Conservation (phyloP, 225 moss, liverwort and hornwort genomes). For the Marchantia paleacea region DNA sequence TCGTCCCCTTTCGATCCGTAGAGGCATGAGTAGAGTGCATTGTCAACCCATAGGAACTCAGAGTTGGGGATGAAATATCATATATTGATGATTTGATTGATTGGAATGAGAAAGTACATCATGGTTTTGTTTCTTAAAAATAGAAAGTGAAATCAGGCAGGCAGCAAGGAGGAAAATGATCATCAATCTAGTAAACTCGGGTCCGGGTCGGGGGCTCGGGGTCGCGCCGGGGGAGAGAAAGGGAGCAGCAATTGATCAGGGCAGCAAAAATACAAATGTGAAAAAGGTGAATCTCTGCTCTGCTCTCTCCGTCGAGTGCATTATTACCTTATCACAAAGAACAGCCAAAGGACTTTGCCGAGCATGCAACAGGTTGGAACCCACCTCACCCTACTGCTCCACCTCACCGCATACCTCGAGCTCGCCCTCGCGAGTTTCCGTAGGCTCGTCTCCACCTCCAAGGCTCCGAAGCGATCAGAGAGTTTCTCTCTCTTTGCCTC, state of each 20-base stretch:
- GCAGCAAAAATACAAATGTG: neutral
- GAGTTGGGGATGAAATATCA: slow-evolving; percentile 1
- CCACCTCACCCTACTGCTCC: neutral
- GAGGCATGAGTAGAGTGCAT: slow-evolving; percentile 1
- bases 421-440: neutral
- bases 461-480: too few species aligned
- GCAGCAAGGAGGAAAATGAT: neutral
- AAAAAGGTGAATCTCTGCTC: neutral
- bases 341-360: neutral
- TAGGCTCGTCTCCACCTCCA: too few species aligned
- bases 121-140: neutral
- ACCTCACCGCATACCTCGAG: too few species aligned
- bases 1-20: neutral
- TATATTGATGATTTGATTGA: neutral
- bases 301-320: neutral
- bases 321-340: slow-evolving; percentile 6
- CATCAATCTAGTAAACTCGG: neutral
- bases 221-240: neutral
- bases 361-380: slow-evolving; percentile 1
- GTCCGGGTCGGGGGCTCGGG: neutral
- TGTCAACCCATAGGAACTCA: neutral
- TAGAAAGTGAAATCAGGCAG: neutral
- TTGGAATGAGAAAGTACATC: neutral
- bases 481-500: neutral
- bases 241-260: neutral